Evolutionary conservation across 2,329 filamentous ascomycete genomes (phyloP), one percentile per base, ranked within the genome.

Genomic region (Aureobasidium pullulans): DNA sequence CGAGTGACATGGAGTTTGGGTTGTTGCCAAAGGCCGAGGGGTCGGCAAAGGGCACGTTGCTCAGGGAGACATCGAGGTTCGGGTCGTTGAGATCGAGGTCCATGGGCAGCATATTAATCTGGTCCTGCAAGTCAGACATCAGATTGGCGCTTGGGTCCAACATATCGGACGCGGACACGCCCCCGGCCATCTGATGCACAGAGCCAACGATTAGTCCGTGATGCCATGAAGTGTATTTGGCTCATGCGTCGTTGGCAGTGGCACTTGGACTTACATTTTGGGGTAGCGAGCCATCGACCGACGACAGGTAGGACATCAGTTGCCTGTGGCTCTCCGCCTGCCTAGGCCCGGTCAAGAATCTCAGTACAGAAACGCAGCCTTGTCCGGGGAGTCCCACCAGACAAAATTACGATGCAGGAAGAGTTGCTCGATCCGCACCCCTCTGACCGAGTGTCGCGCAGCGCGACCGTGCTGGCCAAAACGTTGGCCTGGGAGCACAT

Each of bases 41-140:
- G 57, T 70, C 66, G 54, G 68, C 66, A 23, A 57, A 57, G 28
- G 54, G 43, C 3, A 43, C 34, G 32, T 37, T 54, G 23, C 42
- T 57, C 62, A 73, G 68, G 36, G 69, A 47, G 61, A 69, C 57
- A 39, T 67, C 70, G 62, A 78, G 68, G 62, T 78, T 57, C 9
- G 42, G 43, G 43, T 57, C 54, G 54, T 34, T 43, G 32, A 57
- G 40, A 48, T 59, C 75, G 62, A 81, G 69, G 64, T 77, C 77
- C 73, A 77, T 75, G 59, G 72, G 70, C 65, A 79, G 69, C 66
- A 75, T 73, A 63, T 77, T 73, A 61, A 77, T 70, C 52, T 56
- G 52, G 19, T 56, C 52, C 66, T 79, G 75, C 57, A 77, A 66
- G 57, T 70, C 71, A 61, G 72, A 72, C 67, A 76, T 70, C 61